A percentile compares a stretch with the other conserved stretches of the same genome.
phyloP scores from a whole-genome alignment of 2,329 filamentous ascomycete species.

The Emergomyces orientalis region DNA sequence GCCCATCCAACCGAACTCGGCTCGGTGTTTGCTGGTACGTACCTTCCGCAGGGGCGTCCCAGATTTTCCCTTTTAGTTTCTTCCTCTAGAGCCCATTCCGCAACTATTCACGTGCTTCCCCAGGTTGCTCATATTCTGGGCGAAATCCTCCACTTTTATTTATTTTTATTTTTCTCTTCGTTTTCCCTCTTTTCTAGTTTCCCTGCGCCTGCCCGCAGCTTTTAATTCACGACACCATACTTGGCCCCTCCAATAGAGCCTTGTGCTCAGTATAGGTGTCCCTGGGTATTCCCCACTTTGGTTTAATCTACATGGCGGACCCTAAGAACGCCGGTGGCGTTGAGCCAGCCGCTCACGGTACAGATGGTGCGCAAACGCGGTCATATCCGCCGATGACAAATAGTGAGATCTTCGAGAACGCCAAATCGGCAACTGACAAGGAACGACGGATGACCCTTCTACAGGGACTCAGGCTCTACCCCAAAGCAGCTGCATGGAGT shows the following conservation, averaged over 20 bases:
- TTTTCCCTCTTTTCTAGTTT: neutral
- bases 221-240: neutral
- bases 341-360: neutral
- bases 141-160: too few species aligned
- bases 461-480: conserved; percentile 73
- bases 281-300: neutral
- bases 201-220: neutral
- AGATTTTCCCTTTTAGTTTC: neutral
- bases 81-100: too few species aligned
- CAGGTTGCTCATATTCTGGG: neutral
- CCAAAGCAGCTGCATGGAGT: conserved; percentile 77
- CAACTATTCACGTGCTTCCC: too few species aligned
- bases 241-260: neutral
- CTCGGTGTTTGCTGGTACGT: neutral
- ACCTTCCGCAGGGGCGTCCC: neutral
- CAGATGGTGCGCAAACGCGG: neutral
- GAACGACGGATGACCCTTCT: conserved; percentile 59
- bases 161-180: neutral
- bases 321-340: neutral
- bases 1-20: neutral
- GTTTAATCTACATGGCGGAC: neutral
- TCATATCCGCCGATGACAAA: neutral
- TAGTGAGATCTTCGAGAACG: conserved; percentile 30
- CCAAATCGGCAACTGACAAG: conserved; percentile 36
- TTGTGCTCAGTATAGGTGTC: neutral